Evolutionary conservation across 2,329 filamentous ascomycete genomes (phyloP), one percentile per base, ranked within the genome.

Genomic region (Calonectria fujianensis): DNA sequence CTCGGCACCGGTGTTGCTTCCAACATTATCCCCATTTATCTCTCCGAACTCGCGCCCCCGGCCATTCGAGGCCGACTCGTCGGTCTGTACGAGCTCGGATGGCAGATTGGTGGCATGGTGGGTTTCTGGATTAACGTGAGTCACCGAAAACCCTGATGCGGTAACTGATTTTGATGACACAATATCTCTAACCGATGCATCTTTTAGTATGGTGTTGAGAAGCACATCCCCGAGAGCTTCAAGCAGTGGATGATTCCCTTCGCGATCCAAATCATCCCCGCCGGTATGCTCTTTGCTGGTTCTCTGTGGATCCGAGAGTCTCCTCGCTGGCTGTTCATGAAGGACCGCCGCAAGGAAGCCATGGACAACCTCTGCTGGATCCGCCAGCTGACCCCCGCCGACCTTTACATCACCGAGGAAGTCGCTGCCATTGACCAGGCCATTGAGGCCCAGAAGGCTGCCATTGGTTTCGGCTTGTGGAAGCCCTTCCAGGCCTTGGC

Each of bases 311-410:
- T 91, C 29, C 86, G 85, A 1, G 90, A 92, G 75, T 91, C 89
- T 1, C 91, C 91, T 2, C 87, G 91, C 61, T 93, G 91, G 91
- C 86, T 93, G 11, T 90, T 92, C 76, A 86, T 86, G 18, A 87
- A 90, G 51, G 89, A 89, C 29, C 85, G 87, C 20, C 87, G 89
- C 74, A 86, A 90, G 57, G 81, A 90, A 77, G 90, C 89, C 3
- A 84, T 89, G 76, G 80, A 85, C 24, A 89, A 87, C 54, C 85
- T 91, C 73, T 89, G 87, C 84, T 90, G 88, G 87, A 89, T 92
- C 41, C 87, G 90, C n/a, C 87, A 89, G 41, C 84, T 90, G 5
- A 61, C 69, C 0, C 80, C 84, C 1, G 86, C 87, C 41, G 86
- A 91, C 41, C 83, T 91, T 14, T 93, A 79, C 24, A 77, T 79